Evolutionary conservation across 1,284 basidiomycete genomes (phyloP).

Genomic region (Tilletia indica): DNA sequence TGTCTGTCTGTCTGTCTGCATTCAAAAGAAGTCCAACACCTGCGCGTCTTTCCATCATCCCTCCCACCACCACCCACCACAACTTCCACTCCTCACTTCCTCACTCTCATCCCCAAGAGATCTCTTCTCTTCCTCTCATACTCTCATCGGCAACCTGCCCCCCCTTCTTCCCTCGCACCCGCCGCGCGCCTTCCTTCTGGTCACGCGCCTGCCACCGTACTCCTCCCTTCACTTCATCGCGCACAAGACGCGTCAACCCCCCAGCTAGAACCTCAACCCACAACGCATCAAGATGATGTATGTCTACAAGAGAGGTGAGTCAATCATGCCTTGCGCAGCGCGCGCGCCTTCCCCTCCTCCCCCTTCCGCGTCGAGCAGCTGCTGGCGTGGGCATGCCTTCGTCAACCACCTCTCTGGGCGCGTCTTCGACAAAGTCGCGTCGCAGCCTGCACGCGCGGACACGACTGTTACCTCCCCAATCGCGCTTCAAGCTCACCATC

Average conservation of each 20-base stretch:
- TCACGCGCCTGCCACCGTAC: background rate
- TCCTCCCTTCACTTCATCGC: background rate
- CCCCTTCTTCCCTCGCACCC: background rate
- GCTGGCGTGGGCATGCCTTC: background rate
- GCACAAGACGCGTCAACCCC: conserved; percentile 1
- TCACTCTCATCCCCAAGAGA: background rate
- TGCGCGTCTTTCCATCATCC: background rate
- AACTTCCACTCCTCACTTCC: background rate
- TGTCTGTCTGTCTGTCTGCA: too few relatives aligned
- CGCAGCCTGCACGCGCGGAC: background rate
- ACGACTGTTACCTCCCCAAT: background rate
- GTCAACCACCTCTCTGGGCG: background rate
- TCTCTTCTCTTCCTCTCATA: background rate
- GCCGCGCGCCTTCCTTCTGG: background rate
- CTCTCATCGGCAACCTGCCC: background rate
- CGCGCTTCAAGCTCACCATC: too few relatives aligned
- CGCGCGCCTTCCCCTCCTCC: background rate
- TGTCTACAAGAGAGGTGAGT: conserved; percentile 23
- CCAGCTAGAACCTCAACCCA: background rate
- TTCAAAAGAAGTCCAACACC: conserved; percentile 10
- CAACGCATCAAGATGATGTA: conserved; percentile 19
- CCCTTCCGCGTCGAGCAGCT: background rate
- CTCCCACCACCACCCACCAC: background rate
- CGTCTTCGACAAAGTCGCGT: background rate
- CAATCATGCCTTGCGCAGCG: too few relatives aligned